These are phyloP conservation scores for Kwoniella dejecticola DNA, from an alignment of 768 basidiomycete genomes.

Conservation along the genomic window DNA sequence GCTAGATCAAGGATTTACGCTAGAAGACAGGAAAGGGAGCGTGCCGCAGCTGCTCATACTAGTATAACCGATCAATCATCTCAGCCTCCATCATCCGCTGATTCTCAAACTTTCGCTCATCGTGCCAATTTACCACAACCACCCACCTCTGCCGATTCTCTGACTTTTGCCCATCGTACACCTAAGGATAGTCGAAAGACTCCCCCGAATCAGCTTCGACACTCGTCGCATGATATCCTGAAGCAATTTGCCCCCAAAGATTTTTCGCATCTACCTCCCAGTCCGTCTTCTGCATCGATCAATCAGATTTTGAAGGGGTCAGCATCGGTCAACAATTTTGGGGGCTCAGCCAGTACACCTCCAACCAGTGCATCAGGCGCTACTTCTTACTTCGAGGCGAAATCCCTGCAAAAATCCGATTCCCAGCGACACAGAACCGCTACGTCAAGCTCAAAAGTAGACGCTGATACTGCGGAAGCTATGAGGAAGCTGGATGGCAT, in stretches of 20 bases:
- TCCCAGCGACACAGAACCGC: slow-evolving; percentile 20
- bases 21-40: slow-evolving; percentile 31
- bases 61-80: background rate
- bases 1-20: slow-evolving; percentile 40
- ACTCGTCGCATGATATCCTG: slow-evolving; percentile 59
- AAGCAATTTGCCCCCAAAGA: slow-evolving; percentile 67
- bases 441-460: slow-evolving; percentile 47
- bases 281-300: slow-evolving; percentile 85
- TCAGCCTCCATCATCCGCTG: slow-evolving; percentile 35
- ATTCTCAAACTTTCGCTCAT: slow-evolving; percentile 23
- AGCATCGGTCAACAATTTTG: slow-evolving; percentile 45
- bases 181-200: slow-evolving; percentile 34
- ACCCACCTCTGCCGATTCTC: slow-evolving; percentile 43
- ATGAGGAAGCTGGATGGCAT: slow-evolving; percentile 90
- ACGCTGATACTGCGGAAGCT: slow-evolving; percentile 85
- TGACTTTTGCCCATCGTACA: slow-evolving; percentile 9
- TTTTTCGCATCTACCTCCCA: slow-evolving; percentile 87
- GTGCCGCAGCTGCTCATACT: slow-evolving; percentile 15
- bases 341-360: slow-evolving; percentile 22
- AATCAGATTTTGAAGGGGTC: slow-evolving; percentile 70
- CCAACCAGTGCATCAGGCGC: slow-evolving; percentile 26
- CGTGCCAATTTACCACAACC: slow-evolving; percentile 16
- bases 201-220: slow-evolving; percentile 28
- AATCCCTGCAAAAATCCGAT: slow-evolving; percentile 32
- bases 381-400: slow-evolving; percentile 38